Conservation (phyloP, 2,329 filamentous ascomycete species). For the Ambrosiella cleistominuta region DNA sequence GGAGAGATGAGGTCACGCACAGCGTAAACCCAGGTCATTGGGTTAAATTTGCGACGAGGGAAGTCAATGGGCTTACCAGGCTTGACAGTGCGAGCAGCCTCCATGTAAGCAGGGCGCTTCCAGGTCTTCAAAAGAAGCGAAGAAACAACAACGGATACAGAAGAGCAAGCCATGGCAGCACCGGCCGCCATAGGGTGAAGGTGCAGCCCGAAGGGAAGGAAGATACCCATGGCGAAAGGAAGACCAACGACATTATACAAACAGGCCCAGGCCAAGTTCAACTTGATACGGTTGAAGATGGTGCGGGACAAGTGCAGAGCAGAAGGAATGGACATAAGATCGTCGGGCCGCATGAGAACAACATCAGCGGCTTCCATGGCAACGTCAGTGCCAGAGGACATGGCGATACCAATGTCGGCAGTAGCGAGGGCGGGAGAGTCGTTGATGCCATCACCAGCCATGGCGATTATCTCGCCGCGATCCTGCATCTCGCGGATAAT, state of each 20-base stretch:
- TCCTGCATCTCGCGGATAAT: slow-evolving; percentile 66
- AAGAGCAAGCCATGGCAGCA: slow-evolving; percentile 81
- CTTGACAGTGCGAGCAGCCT: slow-evolving; percentile 44
- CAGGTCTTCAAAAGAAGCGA: slow-evolving; percentile 75
- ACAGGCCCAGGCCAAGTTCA: slow-evolving; percentile 86
- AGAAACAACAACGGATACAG: slow-evolving; percentile 74
- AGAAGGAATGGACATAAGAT: slow-evolving; percentile 84
- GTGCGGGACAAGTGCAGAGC: slow-evolving; percentile 62
- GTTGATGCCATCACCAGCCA: slow-evolving; percentile 98
- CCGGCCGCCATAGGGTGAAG: slow-evolving; percentile 90
- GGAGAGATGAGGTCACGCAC: not conserved
- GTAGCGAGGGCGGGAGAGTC: slow-evolving; percentile 90
- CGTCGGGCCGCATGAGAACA: slow-evolving; percentile 82
- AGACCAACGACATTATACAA: slow-evolving; percentile 82
- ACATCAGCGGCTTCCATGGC: slow-evolving; percentile 95
- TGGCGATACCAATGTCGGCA: slow-evolving; percentile 81
- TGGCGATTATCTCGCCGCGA: slow-evolving; percentile 63
- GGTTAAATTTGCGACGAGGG: slow-evolving; percentile 20
- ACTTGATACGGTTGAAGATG: slow-evolving; percentile 84
- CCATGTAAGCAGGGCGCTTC: slow-evolving; percentile 75
- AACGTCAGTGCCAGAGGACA: slow-evolving; percentile 84
- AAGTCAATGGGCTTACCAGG: slow-evolving; percentile 27
- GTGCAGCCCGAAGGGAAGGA: slow-evolving; percentile 73
- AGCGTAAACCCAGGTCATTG: slow-evolving; percentile 5
- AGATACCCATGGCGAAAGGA: slow-evolving; percentile 92